Conservation (phyloP, 2,329 filamentous ascomycete genomes). For the Fusarium stilboides region DNA sequence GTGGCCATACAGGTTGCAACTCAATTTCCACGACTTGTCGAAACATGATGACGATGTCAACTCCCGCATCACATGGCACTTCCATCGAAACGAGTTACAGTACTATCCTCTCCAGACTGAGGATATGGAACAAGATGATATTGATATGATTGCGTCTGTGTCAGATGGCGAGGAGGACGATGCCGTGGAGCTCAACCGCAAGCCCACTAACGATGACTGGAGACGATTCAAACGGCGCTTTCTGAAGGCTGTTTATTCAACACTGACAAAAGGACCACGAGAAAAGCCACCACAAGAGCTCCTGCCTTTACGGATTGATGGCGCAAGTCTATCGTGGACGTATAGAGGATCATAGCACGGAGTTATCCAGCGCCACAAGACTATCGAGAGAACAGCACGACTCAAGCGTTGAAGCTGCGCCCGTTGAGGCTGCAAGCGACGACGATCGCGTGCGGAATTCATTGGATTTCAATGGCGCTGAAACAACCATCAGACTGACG, state of each 20-base stretch:
- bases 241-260: conserved; percentile 33
- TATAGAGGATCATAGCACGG: conserved; percentile 30
- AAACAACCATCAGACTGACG: conserved; percentile 6
- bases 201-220: conserved; percentile 44
- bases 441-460: conserved; percentile 6
- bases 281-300: conserved; percentile 13
- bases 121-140: conserved; percentile 12
- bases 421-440: conserved; percentile 1
- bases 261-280: conserved; percentile 15
- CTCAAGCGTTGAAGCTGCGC: conserved; percentile 1
- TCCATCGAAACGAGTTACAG: conserved; percentile 30
- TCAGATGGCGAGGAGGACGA: conserved; percentile 28
- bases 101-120: conserved; percentile 31
- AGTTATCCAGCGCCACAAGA: conserved; percentile 12
- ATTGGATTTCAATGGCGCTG: conserved; percentile 1
- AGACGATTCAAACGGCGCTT: conserved; percentile 41
- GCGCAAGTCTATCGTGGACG: conserved; percentile 37
- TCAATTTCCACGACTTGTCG: conserved; percentile 29
- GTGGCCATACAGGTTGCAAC: conserved; percentile 30
- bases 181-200: conserved; percentile 27
- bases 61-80: conserved; percentile 22
- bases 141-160: conserved; percentile 12
- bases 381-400: conserved; percentile 2
- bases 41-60: conserved; percentile 27
- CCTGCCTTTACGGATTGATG: conserved; percentile 27